Evolutionary conservation across 768 basidiomycete species (phyloP), one percentile per base, ranked within the genome.

Genomic region (Tephrocybe sp.): DNA sequence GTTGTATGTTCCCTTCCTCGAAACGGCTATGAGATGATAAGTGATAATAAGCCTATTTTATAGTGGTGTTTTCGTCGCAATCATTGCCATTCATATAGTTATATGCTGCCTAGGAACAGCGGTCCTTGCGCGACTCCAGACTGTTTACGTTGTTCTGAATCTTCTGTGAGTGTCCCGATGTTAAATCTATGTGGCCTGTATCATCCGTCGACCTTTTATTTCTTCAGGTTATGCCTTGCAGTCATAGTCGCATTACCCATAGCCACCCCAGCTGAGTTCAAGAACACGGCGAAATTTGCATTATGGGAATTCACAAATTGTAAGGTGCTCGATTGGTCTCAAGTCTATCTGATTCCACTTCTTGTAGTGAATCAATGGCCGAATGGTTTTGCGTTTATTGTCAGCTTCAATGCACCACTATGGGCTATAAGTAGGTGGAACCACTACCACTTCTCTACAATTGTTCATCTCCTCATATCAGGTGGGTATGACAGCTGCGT

Each of bases 81-180:
- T 92, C 40, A 59, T 92, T 15, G 45, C 88, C 21, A 69, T 79
- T 1, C 86, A 91, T 62, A 85, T 77, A 0, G 51, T 83, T 2
- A 59, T 87, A 36, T 90, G 88, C 59, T 84, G 83, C 56, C 73
- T 90, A 18, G 87, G 79, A n/a, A 90, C 88, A 1, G 60, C 72
- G 2, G 46, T 84, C 21, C 72, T 93, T 9, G 89, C 90, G 0
- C 73, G 87, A 20, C 57, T 91, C 11, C 90, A 92, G 64, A 83
- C 76, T 15, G 63, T 87, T 3, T 91, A 88, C 58, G 78, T 90
- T 14, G 57, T 78, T 20, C 72, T 91, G 45, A 92, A 91, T 60
- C 67, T 90, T 26, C 48, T 83, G 85, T 86, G 64, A 49, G 85
- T 70, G 15, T 9, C 28, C n/a, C 8, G 24, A 3, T 11, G 14